These are phyloP conservation scores for Coemansia sp. DNA, from an alignment of 192 early-diverging fungal genomes.

Conservation along the genomic window DNA sequence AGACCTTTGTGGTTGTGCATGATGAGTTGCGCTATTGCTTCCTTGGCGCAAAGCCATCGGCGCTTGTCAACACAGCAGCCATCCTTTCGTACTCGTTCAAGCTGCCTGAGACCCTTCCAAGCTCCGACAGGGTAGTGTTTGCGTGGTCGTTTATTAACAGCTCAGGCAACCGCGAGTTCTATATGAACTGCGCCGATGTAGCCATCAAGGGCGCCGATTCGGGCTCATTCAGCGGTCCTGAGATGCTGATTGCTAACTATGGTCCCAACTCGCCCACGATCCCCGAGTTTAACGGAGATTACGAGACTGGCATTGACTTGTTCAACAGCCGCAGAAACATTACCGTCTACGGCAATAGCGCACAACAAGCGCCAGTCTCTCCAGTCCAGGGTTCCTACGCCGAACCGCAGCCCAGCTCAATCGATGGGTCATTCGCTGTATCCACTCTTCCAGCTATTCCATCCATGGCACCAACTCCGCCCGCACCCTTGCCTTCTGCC, in stretches of 20 bases:
- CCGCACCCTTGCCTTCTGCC: neutral
- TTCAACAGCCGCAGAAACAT: constrained; percentile 47
- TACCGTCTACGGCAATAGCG: constrained; percentile 49
- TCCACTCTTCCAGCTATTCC: neutral
- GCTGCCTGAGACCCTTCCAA: constrained; percentile 59
- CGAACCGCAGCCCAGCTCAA: neutral
- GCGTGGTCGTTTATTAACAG: constrained; percentile 71
- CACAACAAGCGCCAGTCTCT: neutral
- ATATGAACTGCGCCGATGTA: constrained; percentile 67
- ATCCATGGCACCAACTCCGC: neutral
- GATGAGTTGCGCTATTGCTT: constrained; percentile 61
- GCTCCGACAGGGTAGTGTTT: constrained; percentile 54
- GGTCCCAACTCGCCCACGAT: constrained; percentile 55
- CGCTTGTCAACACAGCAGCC: constrained; percentile 33
- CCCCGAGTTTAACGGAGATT: constrained; percentile 52
- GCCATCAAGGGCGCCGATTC: constrained; percentile 44
- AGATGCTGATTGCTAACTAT: constrained; percentile 59
- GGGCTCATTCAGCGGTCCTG: constrained; percentile 33
- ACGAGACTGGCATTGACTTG: constrained; percentile 54
- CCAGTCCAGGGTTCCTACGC: neutral
- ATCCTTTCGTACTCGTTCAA: constrained; percentile 38
- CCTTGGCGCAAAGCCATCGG: constrained; percentile 33
- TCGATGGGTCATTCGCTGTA: too few species aligned
- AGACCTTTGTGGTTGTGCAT: constrained; percentile 64
- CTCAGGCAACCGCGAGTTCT: constrained; percentile 68